Evolutionary conservation across 164 flowering plant genomes (phyloP).

Genomic region (Santalum album): DNA sequence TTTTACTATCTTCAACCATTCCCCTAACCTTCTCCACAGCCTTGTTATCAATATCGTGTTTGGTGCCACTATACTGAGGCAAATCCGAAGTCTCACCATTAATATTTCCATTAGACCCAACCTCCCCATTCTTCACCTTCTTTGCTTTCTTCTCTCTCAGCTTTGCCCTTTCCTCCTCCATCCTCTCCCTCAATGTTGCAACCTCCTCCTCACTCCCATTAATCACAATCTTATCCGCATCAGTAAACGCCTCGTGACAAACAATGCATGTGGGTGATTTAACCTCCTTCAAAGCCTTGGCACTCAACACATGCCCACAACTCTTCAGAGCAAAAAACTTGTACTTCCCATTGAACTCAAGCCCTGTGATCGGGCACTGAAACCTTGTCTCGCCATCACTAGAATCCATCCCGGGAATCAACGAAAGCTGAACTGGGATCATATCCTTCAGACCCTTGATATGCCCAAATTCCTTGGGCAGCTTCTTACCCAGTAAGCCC

Average conservation of each 20-base stretch:
- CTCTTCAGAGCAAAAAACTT: conserved; percentile 57
- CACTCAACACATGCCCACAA: conserved; percentile 97
- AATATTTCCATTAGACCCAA: conserved; percentile 13
- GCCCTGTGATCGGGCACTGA: conserved; percentile 83
- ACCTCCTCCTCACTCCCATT: conserved; percentile 86
- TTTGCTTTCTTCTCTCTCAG: conserved; percentile 52
- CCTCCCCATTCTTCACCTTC: conserved; percentile 41
- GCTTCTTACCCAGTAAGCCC: conserved; percentile 59
- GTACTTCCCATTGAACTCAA: conserved; percentile 83
- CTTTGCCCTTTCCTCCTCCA: conserved; percentile 59
- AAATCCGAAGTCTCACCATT: conserved; percentile 12
- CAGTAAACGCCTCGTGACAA: conserved; percentile 56
- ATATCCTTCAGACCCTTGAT: conserved; percentile 88
- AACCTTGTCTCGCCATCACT: conserved; percentile 29
- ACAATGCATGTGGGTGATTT: conserved; percentile 65
- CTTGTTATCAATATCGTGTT: conserved; percentile 40
- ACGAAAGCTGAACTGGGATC: conserved; percentile 44
- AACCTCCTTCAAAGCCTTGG: conserved; percentile 87
- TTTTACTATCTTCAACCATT: conserved; percentile 28
- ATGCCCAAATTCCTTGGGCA: conserved; percentile 65
- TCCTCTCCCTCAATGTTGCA: conserved; percentile 49
- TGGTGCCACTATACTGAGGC: conserved; percentile 35
- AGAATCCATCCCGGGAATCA: conserved; percentile 32
- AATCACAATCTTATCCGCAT: conserved; percentile 74
- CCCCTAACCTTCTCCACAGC: conserved; percentile 18